Conservation (phyloP, 2,329 filamentous ascomycete species). For the Aspergillus sp. region DNA sequence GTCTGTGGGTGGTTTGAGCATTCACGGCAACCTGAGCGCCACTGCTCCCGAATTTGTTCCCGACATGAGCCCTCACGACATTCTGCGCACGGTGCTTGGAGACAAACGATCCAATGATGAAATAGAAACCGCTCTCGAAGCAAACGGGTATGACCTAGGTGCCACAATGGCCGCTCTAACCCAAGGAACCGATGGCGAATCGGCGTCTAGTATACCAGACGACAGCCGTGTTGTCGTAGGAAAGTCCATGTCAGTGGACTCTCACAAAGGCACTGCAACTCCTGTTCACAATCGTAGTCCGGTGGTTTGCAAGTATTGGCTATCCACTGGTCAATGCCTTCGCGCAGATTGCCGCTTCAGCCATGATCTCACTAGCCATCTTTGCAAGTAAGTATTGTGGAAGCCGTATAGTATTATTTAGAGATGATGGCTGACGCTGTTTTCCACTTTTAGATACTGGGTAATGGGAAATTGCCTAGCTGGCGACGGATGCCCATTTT, state of each 20-base stretch:
- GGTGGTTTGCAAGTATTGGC: conserved; percentile 94
- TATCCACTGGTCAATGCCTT: conserved; percentile 92
- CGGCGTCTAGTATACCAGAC: conserved; percentile 53
- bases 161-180: conserved; percentile 88
- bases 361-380: conserved; percentile 89
- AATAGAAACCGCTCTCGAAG: conserved; percentile 84
- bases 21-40: conserved; percentile 65
- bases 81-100: conserved; percentile 90
- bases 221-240: conserved; percentile 71
- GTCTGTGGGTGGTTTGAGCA: conserved; percentile 74
- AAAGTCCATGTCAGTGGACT: conserved; percentile 78
- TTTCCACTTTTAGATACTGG: conserved; percentile 69
- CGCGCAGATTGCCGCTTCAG: conserved; percentile 96
- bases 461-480: conserved; percentile 93
- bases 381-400: conserved; percentile 84
- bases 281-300: conserved; percentile 75
- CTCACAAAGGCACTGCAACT: conserved; percentile 72
- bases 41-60: conserved; percentile 79
- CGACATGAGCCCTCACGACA: conserved; percentile 98
- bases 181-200: conserved; percentile 63
- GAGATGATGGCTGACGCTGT: background rate
- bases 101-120: conserved; percentile 89
- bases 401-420: background rate
- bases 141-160: conserved; percentile 89
- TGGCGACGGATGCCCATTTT: conserved; percentile 92